Conservation (phyloP, 768 basidiomycete species). For the Termitomyces sp. region DNA sequence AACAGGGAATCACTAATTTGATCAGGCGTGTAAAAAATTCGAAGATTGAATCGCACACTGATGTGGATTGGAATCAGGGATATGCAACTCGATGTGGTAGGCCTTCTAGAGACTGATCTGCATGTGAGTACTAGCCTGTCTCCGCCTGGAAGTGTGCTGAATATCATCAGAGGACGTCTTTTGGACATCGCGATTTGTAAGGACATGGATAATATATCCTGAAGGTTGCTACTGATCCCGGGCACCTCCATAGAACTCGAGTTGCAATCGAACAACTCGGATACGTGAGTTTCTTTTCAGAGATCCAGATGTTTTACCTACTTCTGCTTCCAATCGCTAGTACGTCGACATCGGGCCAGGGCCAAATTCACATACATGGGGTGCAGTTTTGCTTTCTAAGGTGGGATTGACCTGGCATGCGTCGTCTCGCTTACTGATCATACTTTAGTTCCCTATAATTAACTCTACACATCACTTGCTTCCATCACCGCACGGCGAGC, state of each 20-base stretch:
- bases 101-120: slow-evolving; percentile 81
- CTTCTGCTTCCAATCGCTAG: slow-evolving; percentile 29
- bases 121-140: slow-evolving; percentile 44
- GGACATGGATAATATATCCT: slow-evolving; percentile 2
- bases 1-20: slow-evolving; percentile 54
- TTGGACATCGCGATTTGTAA: slow-evolving; percentile 82
- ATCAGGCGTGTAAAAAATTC: slow-evolving; percentile 22
- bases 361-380: slow-evolving; percentile 88
- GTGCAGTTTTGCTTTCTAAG: slow-evolving; percentile 76
- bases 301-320: neutral
- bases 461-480: slow-evolving; percentile 81
- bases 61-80: slow-evolving; percentile 36
- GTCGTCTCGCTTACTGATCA: neutral
- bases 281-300: slow-evolving; percentile 49
- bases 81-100: slow-evolving; percentile 82
- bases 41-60: neutral
- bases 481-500: slow-evolving; percentile 80
- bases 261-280: slow-evolving; percentile 72
- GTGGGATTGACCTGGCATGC: slow-evolving; percentile 21
- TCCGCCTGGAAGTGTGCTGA: neutral
- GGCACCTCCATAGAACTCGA: slow-evolving; percentile 49
- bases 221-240: neutral
- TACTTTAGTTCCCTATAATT: slow-evolving; percentile 74
- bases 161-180: slow-evolving; percentile 33
- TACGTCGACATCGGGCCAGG: slow-evolving; percentile 88